Evolutionary conservation across 2,329 filamentous ascomycete genomes (phyloP).

Genomic region (Paramyrothecium roridum): DNA sequence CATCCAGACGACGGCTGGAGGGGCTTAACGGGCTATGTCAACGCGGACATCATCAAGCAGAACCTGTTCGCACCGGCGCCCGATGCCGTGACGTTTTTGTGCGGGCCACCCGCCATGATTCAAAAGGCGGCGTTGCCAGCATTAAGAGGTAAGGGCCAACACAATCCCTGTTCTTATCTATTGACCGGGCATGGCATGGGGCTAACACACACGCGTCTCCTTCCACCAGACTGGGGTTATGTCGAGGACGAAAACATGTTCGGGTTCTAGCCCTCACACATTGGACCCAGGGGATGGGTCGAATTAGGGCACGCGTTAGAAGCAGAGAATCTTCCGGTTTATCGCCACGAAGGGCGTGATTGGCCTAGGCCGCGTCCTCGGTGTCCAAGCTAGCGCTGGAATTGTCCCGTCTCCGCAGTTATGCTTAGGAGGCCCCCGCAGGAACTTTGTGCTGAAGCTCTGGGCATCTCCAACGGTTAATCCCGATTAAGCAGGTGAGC

Average conservation of each 20-base stretch:
- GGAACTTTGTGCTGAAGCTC: neutral
- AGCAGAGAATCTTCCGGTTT: neutral
- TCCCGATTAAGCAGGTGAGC: neutral
- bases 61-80: constrained; percentile 37
- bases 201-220: neutral
- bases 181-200: neutral
- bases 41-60: constrained; percentile 35
- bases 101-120: constrained; percentile 48
- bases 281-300: neutral
- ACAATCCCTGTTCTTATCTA: neutral
- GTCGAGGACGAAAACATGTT: constrained; percentile 4
- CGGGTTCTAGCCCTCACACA: neutral
- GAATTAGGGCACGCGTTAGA: neutral
- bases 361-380: neutral
- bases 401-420: neutral
- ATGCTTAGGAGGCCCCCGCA: neutral
- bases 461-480: neutral
- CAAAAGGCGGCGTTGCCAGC: constrained; percentile 47
- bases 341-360: neutral
- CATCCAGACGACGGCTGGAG: constrained; percentile 40
- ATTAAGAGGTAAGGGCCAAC: constrained; percentile 25
- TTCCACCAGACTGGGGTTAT: constrained; percentile 2
- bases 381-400: neutral
- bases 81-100: constrained; percentile 41
- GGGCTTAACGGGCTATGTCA: constrained; percentile 40